phyloP scores from a whole-genome alignment of 2,329 filamentous ascomycete genomes.

The Nectriaceae sp. region DNA sequence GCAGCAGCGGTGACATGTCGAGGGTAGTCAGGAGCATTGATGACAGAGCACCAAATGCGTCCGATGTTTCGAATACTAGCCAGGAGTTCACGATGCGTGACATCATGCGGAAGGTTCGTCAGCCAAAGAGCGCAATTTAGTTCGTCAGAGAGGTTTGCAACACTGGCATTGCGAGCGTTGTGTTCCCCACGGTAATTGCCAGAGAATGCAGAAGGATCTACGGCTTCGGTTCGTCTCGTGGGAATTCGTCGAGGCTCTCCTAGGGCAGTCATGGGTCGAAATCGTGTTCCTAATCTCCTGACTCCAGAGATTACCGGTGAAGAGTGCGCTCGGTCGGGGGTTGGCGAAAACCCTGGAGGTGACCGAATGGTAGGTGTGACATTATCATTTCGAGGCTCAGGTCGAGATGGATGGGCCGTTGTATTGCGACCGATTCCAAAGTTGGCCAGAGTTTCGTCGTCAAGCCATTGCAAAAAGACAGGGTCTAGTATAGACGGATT shows the following conservation, averaged over 20 bases:
- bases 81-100: slow-evolving; percentile 47
- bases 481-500: no score
- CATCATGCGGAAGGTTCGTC: slow-evolving; percentile 48
- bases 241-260: background rate
- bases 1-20: slow-evolving; percentile 43
- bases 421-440: no score
- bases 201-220: slow-evolving; percentile 30
- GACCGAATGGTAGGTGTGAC: no score
- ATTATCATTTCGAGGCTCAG: no score
- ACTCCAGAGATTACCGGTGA: no score
- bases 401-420: no score
- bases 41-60: slow-evolving; percentile 52
- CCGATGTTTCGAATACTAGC: slow-evolving; percentile 45
- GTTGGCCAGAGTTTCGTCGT: no score
- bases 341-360: no score
- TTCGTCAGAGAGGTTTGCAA: slow-evolving; percentile 29
- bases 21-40: slow-evolving; percentile 48
- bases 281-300: no score
- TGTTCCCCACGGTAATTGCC: slow-evolving; percentile 40
- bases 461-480: no score
- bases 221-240: no score
- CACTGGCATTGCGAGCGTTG: slow-evolving; percentile 37
- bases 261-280: slow-evolving; percentile 27
- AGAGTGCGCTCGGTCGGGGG: no score
- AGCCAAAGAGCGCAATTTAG: slow-evolving; percentile 56